Evolutionary conservation across 805 yeast species (phyloP), one percentile per base, ranked within the genome.

Genomic region (Lachancea nothofagi): DNA sequence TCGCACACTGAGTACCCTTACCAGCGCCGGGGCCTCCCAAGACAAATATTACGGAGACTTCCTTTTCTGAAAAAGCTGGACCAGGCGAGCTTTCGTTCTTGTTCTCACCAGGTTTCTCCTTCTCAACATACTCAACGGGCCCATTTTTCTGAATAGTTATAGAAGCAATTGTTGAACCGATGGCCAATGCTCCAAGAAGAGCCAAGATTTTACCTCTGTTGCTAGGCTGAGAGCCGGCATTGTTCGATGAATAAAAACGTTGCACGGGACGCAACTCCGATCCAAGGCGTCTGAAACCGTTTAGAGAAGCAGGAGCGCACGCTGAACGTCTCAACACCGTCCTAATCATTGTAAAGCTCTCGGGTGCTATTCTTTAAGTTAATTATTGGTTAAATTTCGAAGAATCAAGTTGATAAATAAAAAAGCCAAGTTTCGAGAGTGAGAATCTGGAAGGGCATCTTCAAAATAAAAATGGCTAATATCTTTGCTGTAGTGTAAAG

Each of bases 11-110:
- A 1, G 98, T 90, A 42, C 98, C 97, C 60, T 93, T 93, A 31
- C 98, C 97, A 21, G 95, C 85, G 15, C 97, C 97, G 4, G 97
- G 97, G 3, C 97, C 97, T 31, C 98, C 98, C 23, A 90, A 75
- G 14, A 90, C 96, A 61, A 86, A 90, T 20, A 89, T 72, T 4
- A 90, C 95, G 20, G 84, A 77, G 21, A 84, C 78, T 41, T 85
- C 80, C 28, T 78, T 77, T 2, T 73, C 71, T 7, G 73, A 65
- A 57, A 84, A 84, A 0, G 82, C 78, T 22, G 62, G 54, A 8
- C 36, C 27, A 14, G 19, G 9, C n/a, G 33, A 29, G 8, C 33
- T 32, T 21, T 23, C 20, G 13, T 46, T 37, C 10, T 33, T 6
- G n/a, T 24, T 39, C 19, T 28, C 27, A 26, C 44, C 33, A 7